These are phyloP conservation scores for Erythrobasidium yunnanense DNA, from an alignment of 768 basidiomycete species.

Conservation along the genomic window DNA sequence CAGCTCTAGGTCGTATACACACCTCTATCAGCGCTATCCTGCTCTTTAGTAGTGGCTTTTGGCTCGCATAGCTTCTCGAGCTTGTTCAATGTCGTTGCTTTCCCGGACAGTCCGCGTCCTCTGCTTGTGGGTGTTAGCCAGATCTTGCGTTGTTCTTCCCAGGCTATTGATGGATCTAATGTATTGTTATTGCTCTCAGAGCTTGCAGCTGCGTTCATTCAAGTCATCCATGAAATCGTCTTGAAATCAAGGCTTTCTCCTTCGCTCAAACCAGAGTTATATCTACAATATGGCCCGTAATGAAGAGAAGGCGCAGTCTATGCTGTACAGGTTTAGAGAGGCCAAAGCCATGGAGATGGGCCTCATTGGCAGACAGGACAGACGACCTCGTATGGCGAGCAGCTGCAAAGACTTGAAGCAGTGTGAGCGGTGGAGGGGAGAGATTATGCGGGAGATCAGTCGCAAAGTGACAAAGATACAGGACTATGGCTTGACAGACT, in stretches of 20 bases:
- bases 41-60: not conserved
- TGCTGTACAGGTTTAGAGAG: conserved; percentile 90
- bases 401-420: conserved; percentile 82
- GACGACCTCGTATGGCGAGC: conserved; percentile 83
- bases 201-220: too few relatives aligned
- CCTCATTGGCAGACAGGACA: conserved; percentile 62
- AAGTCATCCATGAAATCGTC: too few relatives aligned
- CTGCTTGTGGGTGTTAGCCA: conserved; percentile 8
- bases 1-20: too few relatives aligned
- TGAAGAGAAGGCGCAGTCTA: conserved; percentile 94
- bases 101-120: not conserved
- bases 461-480: conserved; percentile 97
- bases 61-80: not conserved
- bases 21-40: not conserved
- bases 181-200: too few relatives aligned
- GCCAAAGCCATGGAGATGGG: conserved; percentile 93
- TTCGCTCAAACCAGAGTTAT: not conserved
- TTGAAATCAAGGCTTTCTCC: too few relatives aligned
- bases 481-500: conserved; percentile 83
- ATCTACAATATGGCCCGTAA: conserved; percentile 60
- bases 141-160: conserved; percentile 9
- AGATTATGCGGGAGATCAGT: conserved; percentile 86
- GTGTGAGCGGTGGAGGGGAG: conserved; percentile 91
- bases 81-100: not conserved
- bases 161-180: conserved; percentile 1